Conservation (phyloP, 2,329 filamentous ascomycete species). For the Fusarium pseudograminearum region DNA sequence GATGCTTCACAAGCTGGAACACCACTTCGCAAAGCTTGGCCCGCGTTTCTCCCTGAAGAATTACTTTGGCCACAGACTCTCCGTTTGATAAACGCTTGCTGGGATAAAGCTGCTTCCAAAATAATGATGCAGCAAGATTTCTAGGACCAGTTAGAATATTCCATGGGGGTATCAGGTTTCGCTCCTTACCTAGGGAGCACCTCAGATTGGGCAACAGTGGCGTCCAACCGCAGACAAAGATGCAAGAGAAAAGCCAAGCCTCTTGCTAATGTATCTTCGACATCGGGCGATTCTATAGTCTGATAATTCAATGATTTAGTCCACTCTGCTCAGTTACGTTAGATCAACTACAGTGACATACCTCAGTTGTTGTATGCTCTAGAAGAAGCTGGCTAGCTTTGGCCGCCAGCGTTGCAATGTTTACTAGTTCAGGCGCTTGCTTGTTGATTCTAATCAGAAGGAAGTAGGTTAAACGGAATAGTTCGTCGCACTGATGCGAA, state of each 20-base stretch:
- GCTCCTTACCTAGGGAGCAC: constrained; percentile 46
- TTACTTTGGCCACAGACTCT: constrained; percentile 53
- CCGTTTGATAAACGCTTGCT: constrained; percentile 52
- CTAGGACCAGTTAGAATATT: constrained; percentile 35
- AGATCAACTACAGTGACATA: constrained; percentile 23
- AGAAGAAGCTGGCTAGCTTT: constrained; percentile 53
- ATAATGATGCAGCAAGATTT: constrained; percentile 58
- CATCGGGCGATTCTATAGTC: constrained; percentile 46
- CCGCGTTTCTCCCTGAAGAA: constrained; percentile 68
- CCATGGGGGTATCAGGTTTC: background rate
- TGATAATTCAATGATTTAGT: constrained; percentile 24
- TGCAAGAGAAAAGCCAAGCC: constrained; percentile 50
- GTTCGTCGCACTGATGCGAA: constrained; percentile 58
- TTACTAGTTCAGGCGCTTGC: constrained; percentile 47
- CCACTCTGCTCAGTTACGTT: background rate
- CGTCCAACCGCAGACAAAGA: constrained; percentile 49
- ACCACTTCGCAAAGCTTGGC: constrained; percentile 71
- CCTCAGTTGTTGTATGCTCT: constrained; percentile 57
- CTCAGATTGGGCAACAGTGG: constrained; percentile 40
- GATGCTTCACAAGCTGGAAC: constrained; percentile 65
- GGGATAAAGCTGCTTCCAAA: constrained; percentile 76
- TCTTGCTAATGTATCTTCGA: constrained; percentile 48
- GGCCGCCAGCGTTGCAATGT: constrained; percentile 49
- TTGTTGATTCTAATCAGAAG: constrained; percentile 55
- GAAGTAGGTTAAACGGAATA: constrained; percentile 57